Percentiles rank a stretch among this genome's conserved stretches.
phyloP scores from a whole-genome alignment of 2,329 filamentous ascomycete genomes.

The Daldinia eschscholtzii region DNA sequence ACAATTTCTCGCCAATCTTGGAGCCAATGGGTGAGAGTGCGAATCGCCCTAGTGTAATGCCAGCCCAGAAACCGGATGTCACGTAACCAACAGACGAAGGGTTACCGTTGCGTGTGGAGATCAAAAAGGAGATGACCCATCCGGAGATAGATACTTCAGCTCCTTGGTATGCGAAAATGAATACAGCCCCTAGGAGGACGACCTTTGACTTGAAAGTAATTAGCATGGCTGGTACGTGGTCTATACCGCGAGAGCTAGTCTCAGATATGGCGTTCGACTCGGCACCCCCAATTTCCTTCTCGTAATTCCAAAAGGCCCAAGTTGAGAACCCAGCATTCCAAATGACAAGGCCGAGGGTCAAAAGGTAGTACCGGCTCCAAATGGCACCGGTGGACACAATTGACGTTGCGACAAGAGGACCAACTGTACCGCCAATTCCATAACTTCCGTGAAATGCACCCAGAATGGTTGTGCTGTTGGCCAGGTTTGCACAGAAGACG shows the following conservation, averaged over 20 bases:
- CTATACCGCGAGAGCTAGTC: constrained; percentile 34
- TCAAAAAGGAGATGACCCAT: constrained; percentile 89
- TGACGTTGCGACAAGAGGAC: constrained; percentile 80
- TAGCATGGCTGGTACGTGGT: constrained; percentile 59
- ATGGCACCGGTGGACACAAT: constrained; percentile 71
- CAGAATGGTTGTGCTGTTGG: constrained; percentile 66
- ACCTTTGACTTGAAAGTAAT: constrained; percentile 65
- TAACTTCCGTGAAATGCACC: constrained; percentile 77
- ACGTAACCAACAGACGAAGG: constrained; percentile 83
- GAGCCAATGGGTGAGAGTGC: constrained; percentile 75
- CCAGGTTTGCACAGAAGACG: constrained; percentile 68
- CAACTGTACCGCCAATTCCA: constrained; percentile 73
- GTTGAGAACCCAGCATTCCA: constrained; percentile 69
- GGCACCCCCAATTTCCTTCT: constrained; percentile 66
- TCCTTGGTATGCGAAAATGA: constrained; percentile 89
- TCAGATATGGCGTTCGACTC: constrained; percentile 38
- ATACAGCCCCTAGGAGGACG: constrained; percentile 80
- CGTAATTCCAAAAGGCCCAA: constrained; percentile 79
- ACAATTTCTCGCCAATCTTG: constrained; percentile 76
- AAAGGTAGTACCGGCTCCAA: constrained; percentile 81
- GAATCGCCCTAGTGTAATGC: constrained; percentile 83
- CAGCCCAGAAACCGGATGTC: constrained; percentile 77
- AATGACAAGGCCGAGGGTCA: constrained; percentile 71
- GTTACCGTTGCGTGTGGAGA: constrained; percentile 76
- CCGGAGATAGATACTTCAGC: constrained; percentile 86